A percentile compares a stretch with the other conserved stretches of the same genome.
Conservation (phyloP, 306 rosid genomes). For the Gleditsia sinensis region DNA sequence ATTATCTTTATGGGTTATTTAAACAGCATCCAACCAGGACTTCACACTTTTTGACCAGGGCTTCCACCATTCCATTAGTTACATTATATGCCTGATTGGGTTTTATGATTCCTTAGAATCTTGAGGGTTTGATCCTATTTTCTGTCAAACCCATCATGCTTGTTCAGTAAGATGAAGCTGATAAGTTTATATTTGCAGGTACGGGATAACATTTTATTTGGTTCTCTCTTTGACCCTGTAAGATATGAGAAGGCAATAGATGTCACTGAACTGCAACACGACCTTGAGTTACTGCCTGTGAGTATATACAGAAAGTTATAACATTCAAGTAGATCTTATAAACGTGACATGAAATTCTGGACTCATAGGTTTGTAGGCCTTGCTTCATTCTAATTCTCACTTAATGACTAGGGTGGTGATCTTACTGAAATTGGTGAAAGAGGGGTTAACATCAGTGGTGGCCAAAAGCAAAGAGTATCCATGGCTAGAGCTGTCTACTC, state of each 20-base stretch:
- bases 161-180: conserved; percentile 17
- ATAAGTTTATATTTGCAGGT: conserved; percentile 55
- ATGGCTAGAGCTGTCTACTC: conserved; percentile 97
- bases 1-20: background rate
- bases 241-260: conserved; percentile 77
- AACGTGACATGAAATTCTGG: conserved; percentile 1
- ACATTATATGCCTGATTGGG: conserved; percentile 5
- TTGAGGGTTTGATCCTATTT: conserved; percentile 11
- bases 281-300: conserved; percentile 84
- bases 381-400: conserved; percentile 24
- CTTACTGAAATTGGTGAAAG: conserved; percentile 97
- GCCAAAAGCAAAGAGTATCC: conserved; percentile 96
- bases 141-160: background rate
- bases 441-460: conserved; percentile 96
- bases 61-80: background rate
- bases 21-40: background rate
- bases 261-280: conserved; percentile 78
- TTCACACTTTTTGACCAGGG: background rate
- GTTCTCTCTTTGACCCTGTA: conserved; percentile 63
- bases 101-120: background rate
- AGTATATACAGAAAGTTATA: conserved; percentile 36
- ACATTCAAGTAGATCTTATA: conserved; percentile 35
- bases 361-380: conserved; percentile 20
- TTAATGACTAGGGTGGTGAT: conserved; percentile 68
- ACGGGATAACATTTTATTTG: conserved; percentile 81